phyloP scores from a whole-genome alignment of 2,329 filamentous ascomycete species.

The Pseudopyricularia javanii region DNA sequence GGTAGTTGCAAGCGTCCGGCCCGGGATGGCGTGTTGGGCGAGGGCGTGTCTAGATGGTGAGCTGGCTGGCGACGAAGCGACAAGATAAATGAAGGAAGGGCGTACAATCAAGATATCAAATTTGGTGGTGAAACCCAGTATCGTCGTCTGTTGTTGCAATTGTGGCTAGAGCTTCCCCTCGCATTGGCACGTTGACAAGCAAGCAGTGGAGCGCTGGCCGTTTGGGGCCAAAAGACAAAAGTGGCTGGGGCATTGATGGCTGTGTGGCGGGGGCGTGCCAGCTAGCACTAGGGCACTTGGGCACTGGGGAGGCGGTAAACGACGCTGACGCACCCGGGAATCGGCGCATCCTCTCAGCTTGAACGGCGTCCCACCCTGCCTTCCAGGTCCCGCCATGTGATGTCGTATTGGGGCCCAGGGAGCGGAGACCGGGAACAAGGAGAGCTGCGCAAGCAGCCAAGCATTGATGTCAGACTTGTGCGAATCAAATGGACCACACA shows the following conservation, averaged over 20 bases:
- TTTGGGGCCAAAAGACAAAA: no score
- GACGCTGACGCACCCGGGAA: not conserved
- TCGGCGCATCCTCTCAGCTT: no score
- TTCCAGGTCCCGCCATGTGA: not conserved
- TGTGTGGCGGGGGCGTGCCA: no score
- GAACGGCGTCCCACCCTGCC: no score
- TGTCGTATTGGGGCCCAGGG: not conserved
- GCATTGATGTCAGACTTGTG: not conserved
- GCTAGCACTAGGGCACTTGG: not conserved
- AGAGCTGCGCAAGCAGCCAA: not conserved
- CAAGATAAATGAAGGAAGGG: not conserved
- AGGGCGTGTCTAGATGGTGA: not conserved
- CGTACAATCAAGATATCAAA: not conserved
- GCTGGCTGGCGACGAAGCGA: not conserved
- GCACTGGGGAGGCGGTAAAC: not conserved
- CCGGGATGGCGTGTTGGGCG: not conserved
- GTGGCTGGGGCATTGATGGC: not conserved
- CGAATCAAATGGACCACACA: not conserved
- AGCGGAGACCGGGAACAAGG: not conserved
- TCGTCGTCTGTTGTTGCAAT: not conserved
- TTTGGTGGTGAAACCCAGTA: not conserved
- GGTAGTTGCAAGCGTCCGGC: not conserved
- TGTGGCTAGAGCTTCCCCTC: not conserved
- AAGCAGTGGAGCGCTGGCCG: no score
- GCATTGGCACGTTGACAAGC: not conserved